Evolutionary conservation across 139 green algal genomes (phyloP).

Genomic region (Chlamydomonas eustigma): DNA sequence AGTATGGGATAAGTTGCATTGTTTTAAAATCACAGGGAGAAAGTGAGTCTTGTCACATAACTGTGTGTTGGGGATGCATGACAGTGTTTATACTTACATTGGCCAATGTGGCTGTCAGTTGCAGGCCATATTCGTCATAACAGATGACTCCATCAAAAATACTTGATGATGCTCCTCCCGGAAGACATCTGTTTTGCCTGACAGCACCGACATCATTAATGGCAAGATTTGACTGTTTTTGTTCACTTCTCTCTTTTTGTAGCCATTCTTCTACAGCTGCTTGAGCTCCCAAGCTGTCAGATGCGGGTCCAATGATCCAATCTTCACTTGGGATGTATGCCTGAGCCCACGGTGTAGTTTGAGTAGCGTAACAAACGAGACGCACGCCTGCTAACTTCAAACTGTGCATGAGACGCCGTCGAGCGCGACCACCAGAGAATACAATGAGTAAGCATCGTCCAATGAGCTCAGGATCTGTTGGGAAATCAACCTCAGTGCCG

Average conservation of each 20-base stretch:
- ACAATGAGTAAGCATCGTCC: neutral
- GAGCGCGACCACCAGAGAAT: neutral
- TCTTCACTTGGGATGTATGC: neutral
- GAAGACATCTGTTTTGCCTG: too few relatives aligned
- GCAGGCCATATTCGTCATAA: slow-evolving; percentile 13
- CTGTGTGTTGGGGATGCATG: too few relatives aligned
- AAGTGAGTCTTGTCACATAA: too few relatives aligned
- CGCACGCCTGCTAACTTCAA: neutral
- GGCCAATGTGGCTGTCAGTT: neutral
- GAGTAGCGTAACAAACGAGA: neutral
- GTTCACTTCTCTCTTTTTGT: neutral
- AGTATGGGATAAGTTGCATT: too few relatives aligned
- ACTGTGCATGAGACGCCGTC: neutral
- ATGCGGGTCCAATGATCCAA: neutral
- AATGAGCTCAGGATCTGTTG: neutral
- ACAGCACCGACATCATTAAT: too few relatives aligned
- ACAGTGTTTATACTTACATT: neutral
- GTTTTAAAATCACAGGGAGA: too few relatives aligned
- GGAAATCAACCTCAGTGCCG: neutral
- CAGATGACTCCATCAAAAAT: slow-evolving; percentile 15
- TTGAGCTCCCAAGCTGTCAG: neutral
- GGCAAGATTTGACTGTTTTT: too few relatives aligned
- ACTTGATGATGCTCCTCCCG: too few relatives aligned
- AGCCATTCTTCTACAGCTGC: neutral
- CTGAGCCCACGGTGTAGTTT: neutral